These are phyloP conservation scores for Nepenthes alata DNA, from an alignment of 179 eudicot species.

Conservation along the genomic window DNA sequence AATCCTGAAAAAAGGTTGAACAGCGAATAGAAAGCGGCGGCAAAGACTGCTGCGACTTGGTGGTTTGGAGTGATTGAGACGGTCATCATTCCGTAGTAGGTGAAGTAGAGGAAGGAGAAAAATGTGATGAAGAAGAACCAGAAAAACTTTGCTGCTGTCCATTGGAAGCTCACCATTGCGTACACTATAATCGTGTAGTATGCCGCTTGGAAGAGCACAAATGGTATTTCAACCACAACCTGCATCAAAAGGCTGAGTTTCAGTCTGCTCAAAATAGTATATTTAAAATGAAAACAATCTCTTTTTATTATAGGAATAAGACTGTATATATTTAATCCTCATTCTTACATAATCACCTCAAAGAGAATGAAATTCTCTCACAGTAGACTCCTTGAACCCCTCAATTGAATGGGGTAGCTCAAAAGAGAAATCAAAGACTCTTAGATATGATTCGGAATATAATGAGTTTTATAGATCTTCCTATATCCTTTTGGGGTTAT, in stretches of 20 bases:
- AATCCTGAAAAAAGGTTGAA: slow-evolving; percentile 84
- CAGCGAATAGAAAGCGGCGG: slow-evolving; percentile 60
- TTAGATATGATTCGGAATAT: too few relatives aligned
- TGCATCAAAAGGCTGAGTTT: slow-evolving; percentile 9
- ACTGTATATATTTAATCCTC: too few relatives aligned
- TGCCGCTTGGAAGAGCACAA: slow-evolving; percentile 45
- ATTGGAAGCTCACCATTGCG: slow-evolving; percentile 72
- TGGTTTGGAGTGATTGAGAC: slow-evolving; percentile 85
- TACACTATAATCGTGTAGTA: slow-evolving; percentile 62
- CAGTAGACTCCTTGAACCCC: too few relatives aligned
- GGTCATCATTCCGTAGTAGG: slow-evolving; percentile 96
- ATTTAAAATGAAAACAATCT: too few relatives aligned
- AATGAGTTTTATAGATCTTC: too few relatives aligned
- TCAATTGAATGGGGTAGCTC: too few relatives aligned
- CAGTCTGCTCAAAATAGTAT: too few relatives aligned
- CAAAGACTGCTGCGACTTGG: slow-evolving; percentile 71
- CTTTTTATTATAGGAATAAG: too few relatives aligned
- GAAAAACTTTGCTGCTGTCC: slow-evolving; percentile 64
- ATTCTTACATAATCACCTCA: too few relatives aligned
- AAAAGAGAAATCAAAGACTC: too few relatives aligned
- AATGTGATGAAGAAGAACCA: slow-evolving; percentile 76
- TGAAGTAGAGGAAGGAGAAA: slow-evolving; percentile 75
- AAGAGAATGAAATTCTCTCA: too few relatives aligned
- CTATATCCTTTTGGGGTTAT: too few relatives aligned
- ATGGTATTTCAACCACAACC: slow-evolving; percentile 73